Percentiles rank a stretch among this genome's conserved stretches.
phyloP scores from a whole-genome alignment of 2,329 filamentous ascomycete species.

The Fusarium domesticum region DNA sequence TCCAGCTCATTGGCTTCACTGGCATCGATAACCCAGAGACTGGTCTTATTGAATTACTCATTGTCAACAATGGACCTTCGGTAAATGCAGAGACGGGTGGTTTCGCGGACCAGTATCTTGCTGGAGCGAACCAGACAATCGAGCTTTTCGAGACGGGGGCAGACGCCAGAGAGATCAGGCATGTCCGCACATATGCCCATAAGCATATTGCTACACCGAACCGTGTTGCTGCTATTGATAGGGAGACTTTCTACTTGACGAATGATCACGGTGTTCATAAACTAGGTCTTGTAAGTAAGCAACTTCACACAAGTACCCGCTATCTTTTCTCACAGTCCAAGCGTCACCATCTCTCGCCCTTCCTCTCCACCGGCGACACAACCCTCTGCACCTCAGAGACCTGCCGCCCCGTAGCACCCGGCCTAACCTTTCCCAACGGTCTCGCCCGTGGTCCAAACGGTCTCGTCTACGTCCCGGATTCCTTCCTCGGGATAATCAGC shows the following conservation, averaged over 20 bases:
- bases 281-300: slow-evolving; percentile 14
- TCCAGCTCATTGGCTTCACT: slow-evolving; percentile 32
- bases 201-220: slow-evolving; percentile 20
- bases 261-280: slow-evolving; percentile 24
- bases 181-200: slow-evolving; percentile 16
- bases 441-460: slow-evolving; percentile 24
- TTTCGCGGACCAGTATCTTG: slow-evolving; percentile 6
- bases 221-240: slow-evolving; percentile 13
- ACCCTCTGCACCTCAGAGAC: slow-evolving; percentile 27
- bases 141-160: slow-evolving; percentile 15
- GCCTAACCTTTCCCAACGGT: slow-evolving; percentile 34
- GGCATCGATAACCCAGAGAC: slow-evolving; percentile 26
- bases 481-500: slow-evolving; percentile 18
- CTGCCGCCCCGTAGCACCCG: slow-evolving; percentile 20
- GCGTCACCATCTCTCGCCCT: slow-evolving; percentile 16
- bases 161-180: slow-evolving; percentile 10
- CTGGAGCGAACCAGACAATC: slow-evolving; percentile 16
- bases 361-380: slow-evolving; percentile 29
- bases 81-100: slow-evolving; percentile 7
- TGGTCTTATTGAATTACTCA: slow-evolving; percentile 12
- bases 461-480: slow-evolving; percentile 33
- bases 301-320: no score
- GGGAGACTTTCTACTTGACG: slow-evolving; percentile 13
- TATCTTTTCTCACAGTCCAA: rapidly evolving
- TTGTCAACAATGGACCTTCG: slow-evolving; percentile 19